A percentile compares a stretch with the other conserved stretches of the same genome.
Evolutionary conservation across 2,329 filamentous ascomycete species (phyloP).

Genomic region (Fusarium chlamydosporum): DNA sequence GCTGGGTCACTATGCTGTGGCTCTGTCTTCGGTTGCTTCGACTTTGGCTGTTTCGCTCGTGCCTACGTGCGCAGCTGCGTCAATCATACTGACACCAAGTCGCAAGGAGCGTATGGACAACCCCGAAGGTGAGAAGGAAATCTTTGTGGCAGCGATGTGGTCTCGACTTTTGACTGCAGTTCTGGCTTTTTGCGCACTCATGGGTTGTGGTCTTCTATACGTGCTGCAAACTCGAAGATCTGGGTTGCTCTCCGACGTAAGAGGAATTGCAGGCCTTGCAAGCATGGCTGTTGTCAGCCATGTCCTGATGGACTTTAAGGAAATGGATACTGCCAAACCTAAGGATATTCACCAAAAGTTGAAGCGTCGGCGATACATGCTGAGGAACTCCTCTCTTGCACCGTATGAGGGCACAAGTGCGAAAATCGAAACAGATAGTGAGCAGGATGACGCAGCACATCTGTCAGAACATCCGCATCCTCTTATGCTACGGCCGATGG

Average conservation of each 20-base stretch:
- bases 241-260: slow-evolving; percentile 76
- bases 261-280: slow-evolving; percentile 79
- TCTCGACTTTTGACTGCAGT: slow-evolving; percentile 72
- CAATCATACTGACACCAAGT: slow-evolving; percentile 69
- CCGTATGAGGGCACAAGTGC: slow-evolving; percentile 69
- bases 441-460: slow-evolving; percentile 65
- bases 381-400: slow-evolving; percentile 78
- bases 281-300: slow-evolving; percentile 82
- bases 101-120: slow-evolving; percentile 60
- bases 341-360: slow-evolving; percentile 77
- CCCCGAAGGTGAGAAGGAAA: slow-evolving; percentile 63
- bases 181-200: slow-evolving; percentile 69
- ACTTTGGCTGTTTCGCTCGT: slow-evolving; percentile 76
- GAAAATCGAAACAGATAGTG: slow-evolving; percentile 57
- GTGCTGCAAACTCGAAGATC: slow-evolving; percentile 74
- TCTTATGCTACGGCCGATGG: slow-evolving; percentile 73
- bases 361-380: slow-evolving; percentile 75
- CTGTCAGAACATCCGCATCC: slow-evolving; percentile 75
- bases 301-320: slow-evolving; percentile 80
- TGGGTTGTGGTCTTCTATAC: slow-evolving; percentile 71
- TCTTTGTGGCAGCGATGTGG: slow-evolving; percentile 70
- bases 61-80: slow-evolving; percentile 76
- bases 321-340: slow-evolving; percentile 76
- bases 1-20: slow-evolving; percentile 77
- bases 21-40: slow-evolving; percentile 74